Conservation (phyloP, 169 alveolate species). For the Cryptosporidium muris region DNA sequence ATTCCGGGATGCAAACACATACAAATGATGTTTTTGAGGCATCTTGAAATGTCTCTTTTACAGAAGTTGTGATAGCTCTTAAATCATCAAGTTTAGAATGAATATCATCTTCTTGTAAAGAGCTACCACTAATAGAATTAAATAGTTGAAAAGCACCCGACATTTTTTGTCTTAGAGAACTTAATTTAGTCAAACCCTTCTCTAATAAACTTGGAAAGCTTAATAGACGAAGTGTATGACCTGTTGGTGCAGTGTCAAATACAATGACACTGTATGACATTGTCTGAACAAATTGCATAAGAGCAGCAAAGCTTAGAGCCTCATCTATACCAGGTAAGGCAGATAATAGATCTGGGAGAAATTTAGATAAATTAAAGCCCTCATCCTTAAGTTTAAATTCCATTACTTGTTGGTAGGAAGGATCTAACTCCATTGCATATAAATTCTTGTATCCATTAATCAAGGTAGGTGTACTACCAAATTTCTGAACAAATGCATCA, state of each 20-base stretch:
- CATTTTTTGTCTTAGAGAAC: constrained; percentile 84
- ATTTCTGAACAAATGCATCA: constrained; percentile 97
- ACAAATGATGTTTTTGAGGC: constrained; percentile 93
- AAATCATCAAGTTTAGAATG: constrained; percentile 75
- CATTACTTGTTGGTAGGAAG: constrained; percentile 80
- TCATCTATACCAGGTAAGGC: constrained; percentile 99
- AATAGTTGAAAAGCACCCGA: constrained; percentile 79
- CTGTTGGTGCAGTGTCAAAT: constrained; percentile 99
- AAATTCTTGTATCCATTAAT: constrained; percentile 94
- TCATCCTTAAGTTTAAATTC: constrained; percentile 79
- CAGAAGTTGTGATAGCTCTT: constrained; percentile 74
- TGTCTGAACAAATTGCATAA: constrained; percentile 93
- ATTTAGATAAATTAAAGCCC: constrained; percentile 73
- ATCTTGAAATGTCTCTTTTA: constrained; percentile 75
- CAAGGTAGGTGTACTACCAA: constrained; percentile 90
- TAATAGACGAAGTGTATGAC: constrained; percentile 97
- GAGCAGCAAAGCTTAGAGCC: constrained; percentile 96
- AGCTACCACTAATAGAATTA: constrained; percentile 70
- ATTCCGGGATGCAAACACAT: constrained; percentile 99
- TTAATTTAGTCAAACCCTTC: constrained; percentile 90
- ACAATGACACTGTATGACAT: constrained; percentile 92
- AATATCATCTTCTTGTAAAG: constrained; percentile 73
- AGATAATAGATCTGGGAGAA: constrained; percentile 90
- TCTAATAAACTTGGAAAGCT: constrained; percentile 95
- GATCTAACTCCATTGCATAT: constrained; percentile 95